A percentile compares a stretch with the other conserved stretches of the same genome.
Evolutionary conservation across 495 filamentous ascomycete genomes (phyloP).

Genomic region (Copromyces sp.): DNA sequence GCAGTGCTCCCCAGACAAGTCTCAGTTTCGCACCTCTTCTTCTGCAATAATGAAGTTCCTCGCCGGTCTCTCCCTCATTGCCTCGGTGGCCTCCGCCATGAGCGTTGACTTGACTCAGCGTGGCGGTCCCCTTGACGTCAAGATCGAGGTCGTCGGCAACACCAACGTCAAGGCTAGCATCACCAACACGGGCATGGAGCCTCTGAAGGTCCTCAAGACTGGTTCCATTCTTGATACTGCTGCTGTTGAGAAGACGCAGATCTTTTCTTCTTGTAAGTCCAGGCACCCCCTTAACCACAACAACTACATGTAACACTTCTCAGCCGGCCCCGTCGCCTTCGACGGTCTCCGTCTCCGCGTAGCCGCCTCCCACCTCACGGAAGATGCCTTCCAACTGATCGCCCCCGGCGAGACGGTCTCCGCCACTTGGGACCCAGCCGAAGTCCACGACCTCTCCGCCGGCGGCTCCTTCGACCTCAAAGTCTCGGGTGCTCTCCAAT

Average conservation of each 20-base stretch:
- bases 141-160: slow-evolving; percentile 42
- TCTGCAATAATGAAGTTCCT: slow-evolving; percentile 28
- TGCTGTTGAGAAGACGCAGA: slow-evolving; percentile 50
- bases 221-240: slow-evolving; percentile 51
- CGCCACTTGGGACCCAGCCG: slow-evolving; percentile 47
- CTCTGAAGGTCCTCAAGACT: slow-evolving; percentile 49
- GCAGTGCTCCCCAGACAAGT: slow-evolving; percentile 1
- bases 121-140: slow-evolving; percentile 38
- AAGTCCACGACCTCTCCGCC: slow-evolving; percentile 42
- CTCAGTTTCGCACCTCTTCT: slow-evolving; percentile 1
- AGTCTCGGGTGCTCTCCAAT: slow-evolving; percentile 39
- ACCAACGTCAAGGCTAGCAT: slow-evolving; percentile 50
- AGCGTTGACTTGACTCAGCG: slow-evolving; percentile 34
- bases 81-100: slow-evolving; percentile 33
- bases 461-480: slow-evolving; percentile 40
- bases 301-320: not conserved
- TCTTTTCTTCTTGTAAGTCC: slow-evolving; percentile 42
- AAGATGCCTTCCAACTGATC: slow-evolving; percentile 47
- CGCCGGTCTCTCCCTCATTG: slow-evolving; percentile 28
- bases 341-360: slow-evolving; percentile 47
- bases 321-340: slow-evolving; percentile 44
- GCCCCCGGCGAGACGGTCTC: slow-evolving; percentile 44
- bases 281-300: not conserved
- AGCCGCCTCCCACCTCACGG: slow-evolving; percentile 31
- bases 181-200: slow-evolving; percentile 46